Base-by-base conservation (phyloP, 2,329 filamentous ascomycete species). In the Fusarium annulatum region DNA sequence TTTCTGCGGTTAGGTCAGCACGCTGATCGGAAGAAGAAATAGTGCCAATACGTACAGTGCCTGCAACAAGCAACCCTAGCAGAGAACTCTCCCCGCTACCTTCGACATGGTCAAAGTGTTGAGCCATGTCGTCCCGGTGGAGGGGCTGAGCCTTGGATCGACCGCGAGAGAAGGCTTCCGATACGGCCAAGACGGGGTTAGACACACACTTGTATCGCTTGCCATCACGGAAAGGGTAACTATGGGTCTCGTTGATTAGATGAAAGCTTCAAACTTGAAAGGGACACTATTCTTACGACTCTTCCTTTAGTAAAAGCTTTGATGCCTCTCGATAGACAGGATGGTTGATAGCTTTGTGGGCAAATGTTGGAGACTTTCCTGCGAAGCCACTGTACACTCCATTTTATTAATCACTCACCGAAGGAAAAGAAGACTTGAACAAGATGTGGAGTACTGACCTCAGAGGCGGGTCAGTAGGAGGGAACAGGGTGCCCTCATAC, bases 171-270 rank as follows among this genome's bases (percentile, higher is more conserved):
- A 42, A 42, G 11, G 39, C 39, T 18, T 42, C 39, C 14, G 39
- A 42, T 7, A 42, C 39, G 7, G 39, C 39, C 14, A 42, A 42
- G 7, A 42, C 39, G 7, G 39, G 39, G 39, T 42, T 42, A 6
- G 39, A 42, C 7, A 42, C 21, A 6, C 39, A 42, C 39, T 42
- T 42, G 12, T 42, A 42, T 18, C 39, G 39, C 2, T 42, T 42
- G 0, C 39, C 39, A 15, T 42, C 21, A 18, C 39, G 39, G 14
- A 42, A 42, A 15, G 39, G 39, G 12, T 41, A n/a, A 4, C 39
- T 41, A 28, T 28, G 7, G 6, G 28, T 41, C 0, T 3, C 2
- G 2, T 41, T 15, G 1, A n/a, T 41, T 15, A 41, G 39, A 39
- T 41, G 12, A 9, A 28, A 28, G 7, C 28, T 28, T 28, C 28